These are phyloP conservation scores for Catharanthus roseus DNA, from an alignment of 257 asterid genomes.

Conservation along the genomic window DNA sequence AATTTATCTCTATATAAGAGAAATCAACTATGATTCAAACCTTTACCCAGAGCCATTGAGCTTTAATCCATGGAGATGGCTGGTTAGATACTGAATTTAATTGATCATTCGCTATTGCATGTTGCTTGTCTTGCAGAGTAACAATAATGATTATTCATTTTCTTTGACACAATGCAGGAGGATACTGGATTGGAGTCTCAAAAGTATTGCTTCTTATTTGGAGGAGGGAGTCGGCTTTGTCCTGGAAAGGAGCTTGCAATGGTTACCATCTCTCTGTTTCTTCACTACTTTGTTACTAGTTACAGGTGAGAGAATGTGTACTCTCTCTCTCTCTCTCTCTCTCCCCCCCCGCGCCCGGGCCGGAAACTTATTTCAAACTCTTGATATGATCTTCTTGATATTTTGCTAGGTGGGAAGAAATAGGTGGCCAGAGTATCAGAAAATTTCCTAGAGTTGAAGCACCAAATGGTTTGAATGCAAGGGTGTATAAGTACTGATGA, in stretches of 20 bases:
- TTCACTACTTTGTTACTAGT: conserved; percentile 54
- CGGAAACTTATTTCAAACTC: no score
- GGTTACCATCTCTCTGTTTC: conserved; percentile 41
- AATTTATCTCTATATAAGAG: conserved; percentile 71
- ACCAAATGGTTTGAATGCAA: conserved; percentile 56
- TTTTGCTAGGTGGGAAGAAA: conserved; percentile 61
- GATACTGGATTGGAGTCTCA: conserved; percentile 38
- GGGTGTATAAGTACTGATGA: conserved; percentile 30
- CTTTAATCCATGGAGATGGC: conserved; percentile 95
- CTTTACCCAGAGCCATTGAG: conserved; percentile 57
- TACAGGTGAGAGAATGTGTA: conserved; percentile 40
- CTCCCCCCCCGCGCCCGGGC: no score
- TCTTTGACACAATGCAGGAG: conserved; percentile 29
- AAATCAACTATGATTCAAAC: conserved; percentile 66
- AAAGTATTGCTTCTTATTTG: conserved; percentile 43
- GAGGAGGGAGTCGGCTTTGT: conserved; percentile 60
- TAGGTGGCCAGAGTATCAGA: conserved; percentile 44
- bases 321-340: no score
- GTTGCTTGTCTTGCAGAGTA: neutral
- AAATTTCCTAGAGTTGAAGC: conserved; percentile 80
- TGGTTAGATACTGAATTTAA: neutral
- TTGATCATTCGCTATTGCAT: neutral
- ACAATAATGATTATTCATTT: neutral
- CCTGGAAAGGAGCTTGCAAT: conserved; percentile 82
- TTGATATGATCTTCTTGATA: no score